Percentiles rank a stretch among this genome's conserved stretches.
Conservation (phyloP, 768 basidiomycete species). For the Leccinum uliginosum region DNA sequence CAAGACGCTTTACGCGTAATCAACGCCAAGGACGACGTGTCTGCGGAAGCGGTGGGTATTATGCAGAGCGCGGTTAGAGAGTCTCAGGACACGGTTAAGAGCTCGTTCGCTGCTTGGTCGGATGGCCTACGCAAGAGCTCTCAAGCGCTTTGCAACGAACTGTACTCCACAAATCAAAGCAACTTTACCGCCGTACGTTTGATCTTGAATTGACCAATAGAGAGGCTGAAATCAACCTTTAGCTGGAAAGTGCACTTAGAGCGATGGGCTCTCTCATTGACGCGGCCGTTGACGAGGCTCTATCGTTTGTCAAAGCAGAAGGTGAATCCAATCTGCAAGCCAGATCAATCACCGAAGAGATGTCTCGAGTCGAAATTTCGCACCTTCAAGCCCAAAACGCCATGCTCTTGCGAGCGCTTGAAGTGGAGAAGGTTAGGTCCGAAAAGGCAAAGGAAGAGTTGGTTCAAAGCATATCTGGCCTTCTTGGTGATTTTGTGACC, state of each 20-base stretch:
- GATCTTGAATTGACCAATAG: neutral
- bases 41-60: slow-evolving; percentile 46
- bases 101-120: slow-evolving; percentile 53
- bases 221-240: slow-evolving; percentile 7
- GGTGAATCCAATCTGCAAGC: slow-evolving; percentile 46
- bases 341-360: slow-evolving; percentile 43
- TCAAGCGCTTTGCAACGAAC: slow-evolving; percentile 43
- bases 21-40: slow-evolving; percentile 50
- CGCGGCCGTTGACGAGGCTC: slow-evolving; percentile 51
- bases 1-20: slow-evolving; percentile 51
- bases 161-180: slow-evolving; percentile 39
- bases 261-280: slow-evolving; percentile 59
- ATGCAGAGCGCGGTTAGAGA: slow-evolving; percentile 50
- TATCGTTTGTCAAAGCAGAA: slow-evolving; percentile 54
- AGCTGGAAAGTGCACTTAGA: slow-evolving; percentile 57
- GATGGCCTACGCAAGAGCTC: slow-evolving; percentile 46
- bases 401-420: slow-evolving; percentile 54
- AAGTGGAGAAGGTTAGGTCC: slow-evolving; percentile 61
- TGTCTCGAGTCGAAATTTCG: slow-evolving; percentile 49
- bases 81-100: slow-evolving; percentile 49
- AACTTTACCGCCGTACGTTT: slow-evolving; percentile 44
- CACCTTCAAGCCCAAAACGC: slow-evolving; percentile 71
- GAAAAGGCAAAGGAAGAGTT: slow-evolving; percentile 69
- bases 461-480: slow-evolving; percentile 65
- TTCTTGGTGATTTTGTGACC: slow-evolving; percentile 67